These are phyloP conservation scores for Cryptosporidium andersoni DNA, from an alignment of 169 alveolate genomes.

Conservation along the genomic window DNA sequence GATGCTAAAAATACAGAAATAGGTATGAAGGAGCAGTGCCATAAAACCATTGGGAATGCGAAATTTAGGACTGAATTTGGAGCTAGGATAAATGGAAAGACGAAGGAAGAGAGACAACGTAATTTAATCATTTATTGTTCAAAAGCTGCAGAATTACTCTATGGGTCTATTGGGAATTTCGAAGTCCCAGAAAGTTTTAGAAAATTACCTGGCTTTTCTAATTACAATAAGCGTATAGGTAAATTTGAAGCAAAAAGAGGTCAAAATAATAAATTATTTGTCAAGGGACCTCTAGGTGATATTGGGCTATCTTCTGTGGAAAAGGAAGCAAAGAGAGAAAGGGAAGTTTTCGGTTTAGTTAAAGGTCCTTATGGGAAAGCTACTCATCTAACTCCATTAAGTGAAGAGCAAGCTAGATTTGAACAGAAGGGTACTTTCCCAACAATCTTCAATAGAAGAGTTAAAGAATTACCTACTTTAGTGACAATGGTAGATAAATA, in stretches of 20 bases:
- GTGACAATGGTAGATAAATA: not conserved
- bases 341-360: slow-evolving; percentile 20
- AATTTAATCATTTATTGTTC: slow-evolving; percentile 48
- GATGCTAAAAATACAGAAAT: slow-evolving; percentile 24
- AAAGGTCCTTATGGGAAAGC: slow-evolving; percentile 38
- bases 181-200: slow-evolving; percentile 15
- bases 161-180: slow-evolving; percentile 51
- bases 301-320: slow-evolving; percentile 25
- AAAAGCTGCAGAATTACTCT: slow-evolving; percentile 47
- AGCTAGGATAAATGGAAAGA: slow-evolving; percentile 46
- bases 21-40: slow-evolving; percentile 47
- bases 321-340: slow-evolving; percentile 37
- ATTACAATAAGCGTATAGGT: slow-evolving; percentile 6
- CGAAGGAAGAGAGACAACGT: slow-evolving; percentile 34
- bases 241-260: slow-evolving; percentile 45
- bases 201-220: slow-evolving; percentile 38
- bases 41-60: slow-evolving; percentile 22
- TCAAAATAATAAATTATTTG: slow-evolving; percentile 4
- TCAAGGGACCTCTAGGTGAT: slow-evolving; percentile 45
- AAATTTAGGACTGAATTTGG: slow-evolving; percentile 46
- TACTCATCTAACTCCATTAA: slow-evolving; percentile 3
- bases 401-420: not conserved
- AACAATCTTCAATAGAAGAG: not conserved
- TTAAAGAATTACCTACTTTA: not conserved
- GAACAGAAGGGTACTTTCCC: not conserved